Evolutionary conservation across 1,139 yeast species (phyloP).

Genomic region (Candida neerlandica): DNA sequence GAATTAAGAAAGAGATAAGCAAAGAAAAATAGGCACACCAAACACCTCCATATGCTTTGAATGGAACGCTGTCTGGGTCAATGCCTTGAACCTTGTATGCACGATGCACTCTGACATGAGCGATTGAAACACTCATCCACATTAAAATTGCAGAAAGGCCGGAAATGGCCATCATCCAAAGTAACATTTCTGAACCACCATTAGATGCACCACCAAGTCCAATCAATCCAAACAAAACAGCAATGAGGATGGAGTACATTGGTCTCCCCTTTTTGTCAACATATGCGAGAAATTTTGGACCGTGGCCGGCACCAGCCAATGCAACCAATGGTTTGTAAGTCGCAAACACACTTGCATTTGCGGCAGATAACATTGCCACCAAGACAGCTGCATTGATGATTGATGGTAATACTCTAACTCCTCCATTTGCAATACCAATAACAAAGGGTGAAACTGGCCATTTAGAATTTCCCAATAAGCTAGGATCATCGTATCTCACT

Average conservation of each 20-base stretch:
- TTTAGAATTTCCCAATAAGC: conserved; percentile 35
- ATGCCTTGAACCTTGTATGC: conserved; percentile 33
- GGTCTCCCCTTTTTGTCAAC: conserved; percentile 30
- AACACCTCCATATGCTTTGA: conserved; percentile 31
- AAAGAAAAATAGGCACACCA: conserved; percentile 38
- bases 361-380: conserved; percentile 36
- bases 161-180: conserved; percentile 40
- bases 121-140: conserved; percentile 36
- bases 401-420: conserved; percentile 33
- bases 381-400: conserved; percentile 37
- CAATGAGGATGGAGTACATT: conserved; percentile 28
- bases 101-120: conserved; percentile 28
- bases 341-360: conserved; percentile 36
- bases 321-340: conserved; percentile 35
- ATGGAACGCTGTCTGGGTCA: conserved; percentile 25
- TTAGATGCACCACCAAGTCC: conserved; percentile 37
- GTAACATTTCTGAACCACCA: conserved; percentile 31
- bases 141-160: conserved; percentile 42
- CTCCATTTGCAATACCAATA: conserved; percentile 29
- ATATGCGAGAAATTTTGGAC: conserved; percentile 33
- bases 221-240: conserved; percentile 33
- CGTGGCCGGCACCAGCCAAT: conserved; percentile 36
- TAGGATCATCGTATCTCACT: conserved; percentile 36
- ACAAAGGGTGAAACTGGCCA: conserved; percentile 29
- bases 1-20: conserved; percentile 29